phyloP scores from a whole-genome alignment of 192 early-diverging fungal genomes.

The Coemansia sp. region DNA sequence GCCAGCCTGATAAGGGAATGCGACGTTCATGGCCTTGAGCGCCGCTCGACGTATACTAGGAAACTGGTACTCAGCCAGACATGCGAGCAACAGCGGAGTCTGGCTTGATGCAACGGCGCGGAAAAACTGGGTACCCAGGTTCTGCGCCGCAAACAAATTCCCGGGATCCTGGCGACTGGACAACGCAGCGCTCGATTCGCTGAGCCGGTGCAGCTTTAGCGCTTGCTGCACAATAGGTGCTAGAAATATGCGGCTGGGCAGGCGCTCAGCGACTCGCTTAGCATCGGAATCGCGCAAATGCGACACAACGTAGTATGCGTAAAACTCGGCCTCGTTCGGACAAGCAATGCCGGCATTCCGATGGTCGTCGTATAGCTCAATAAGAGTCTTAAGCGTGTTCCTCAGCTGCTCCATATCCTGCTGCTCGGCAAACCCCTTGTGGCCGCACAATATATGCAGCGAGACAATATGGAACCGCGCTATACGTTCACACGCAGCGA shows the following conservation, averaged over 20 bases:
- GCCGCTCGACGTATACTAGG: slow-evolving; percentile 71
- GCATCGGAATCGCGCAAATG: slow-evolving; percentile 76
- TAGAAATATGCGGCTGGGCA: slow-evolving; percentile 61
- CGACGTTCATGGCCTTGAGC: slow-evolving; percentile 71
- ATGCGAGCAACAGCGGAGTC: slow-evolving; percentile 76
- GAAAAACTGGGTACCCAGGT: slow-evolving; percentile 75
- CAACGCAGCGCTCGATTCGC: slow-evolving; percentile 59
- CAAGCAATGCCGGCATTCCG: slow-evolving; percentile 54
- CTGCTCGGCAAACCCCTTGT: slow-evolving; percentile 69
- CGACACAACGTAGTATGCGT: slow-evolving; percentile 82
- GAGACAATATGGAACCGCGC: slow-evolving; percentile 86
- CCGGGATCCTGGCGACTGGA: slow-evolving; percentile 45
- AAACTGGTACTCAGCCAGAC: slow-evolving; percentile 77
- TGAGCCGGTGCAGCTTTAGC: slow-evolving; percentile 64
- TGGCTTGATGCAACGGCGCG: slow-evolving; percentile 58
- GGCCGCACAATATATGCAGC: slow-evolving; percentile 70
- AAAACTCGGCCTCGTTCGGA: slow-evolving; percentile 88
- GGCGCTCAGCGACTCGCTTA: slow-evolving; percentile 62
- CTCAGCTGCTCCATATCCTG: slow-evolving; percentile 88
- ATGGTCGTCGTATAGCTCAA: slow-evolving; percentile 86
- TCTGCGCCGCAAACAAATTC: slow-evolving; percentile 62
- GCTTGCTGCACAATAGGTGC: slow-evolving; percentile 70
- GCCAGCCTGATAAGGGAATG: slow-evolving; percentile 56
- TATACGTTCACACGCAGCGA: slow-evolving; percentile 76
- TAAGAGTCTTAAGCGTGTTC: slow-evolving; percentile 83